Evolutionary conservation across 345 rosid genomes (phyloP).

Genomic region (Hibiscus trionum): DNA sequence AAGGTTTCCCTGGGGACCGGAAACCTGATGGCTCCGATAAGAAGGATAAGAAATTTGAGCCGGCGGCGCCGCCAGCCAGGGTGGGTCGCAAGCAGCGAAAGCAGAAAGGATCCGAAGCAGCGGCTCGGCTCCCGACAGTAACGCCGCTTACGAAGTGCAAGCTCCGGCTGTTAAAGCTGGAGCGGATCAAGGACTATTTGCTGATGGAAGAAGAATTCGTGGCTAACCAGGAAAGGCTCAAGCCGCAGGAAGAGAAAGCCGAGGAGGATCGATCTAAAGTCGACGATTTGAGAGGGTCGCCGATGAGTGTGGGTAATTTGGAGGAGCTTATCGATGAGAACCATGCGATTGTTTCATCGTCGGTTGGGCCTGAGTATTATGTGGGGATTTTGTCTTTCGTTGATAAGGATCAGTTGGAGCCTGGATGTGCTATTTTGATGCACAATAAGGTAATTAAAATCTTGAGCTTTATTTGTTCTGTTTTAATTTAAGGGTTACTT

Average conservation of each 20-base stretch:
- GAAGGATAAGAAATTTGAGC: slow-evolving; percentile 93
- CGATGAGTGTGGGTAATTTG: slow-evolving; percentile 93
- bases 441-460: slow-evolving; percentile 65
- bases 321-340: slow-evolving; percentile 97
- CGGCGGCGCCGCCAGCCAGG: slow-evolving; percentile 82
- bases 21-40: slow-evolving; percentile 68
- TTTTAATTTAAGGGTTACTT: not conserved
- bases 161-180: slow-evolving; percentile 71
- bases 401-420: slow-evolving; percentile 97
- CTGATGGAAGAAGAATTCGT: slow-evolving; percentile 97
- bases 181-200: slow-evolving; percentile 81
- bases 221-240: slow-evolving; percentile 76
- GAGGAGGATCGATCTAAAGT: slow-evolving; percentile 94
- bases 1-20: slow-evolving; percentile 52
- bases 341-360: slow-evolving; percentile 88
- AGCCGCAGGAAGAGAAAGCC: slow-evolving; percentile 95
- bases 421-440: slow-evolving; percentile 96
- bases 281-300: slow-evolving; percentile 84
- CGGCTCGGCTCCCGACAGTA: slow-evolving; percentile 78
- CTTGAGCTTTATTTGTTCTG: not conserved
- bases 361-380: slow-evolving; percentile 92
- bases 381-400: slow-evolving; percentile 89
- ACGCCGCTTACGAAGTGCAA: slow-evolving; percentile 87
- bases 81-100: slow-evolving; percentile 84
- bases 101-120: slow-evolving; percentile 91